These are phyloP conservation scores for Coemansia sp. DNA, from an alignment of 192 early-diverging fungal species.

Conservation along the genomic window DNA sequence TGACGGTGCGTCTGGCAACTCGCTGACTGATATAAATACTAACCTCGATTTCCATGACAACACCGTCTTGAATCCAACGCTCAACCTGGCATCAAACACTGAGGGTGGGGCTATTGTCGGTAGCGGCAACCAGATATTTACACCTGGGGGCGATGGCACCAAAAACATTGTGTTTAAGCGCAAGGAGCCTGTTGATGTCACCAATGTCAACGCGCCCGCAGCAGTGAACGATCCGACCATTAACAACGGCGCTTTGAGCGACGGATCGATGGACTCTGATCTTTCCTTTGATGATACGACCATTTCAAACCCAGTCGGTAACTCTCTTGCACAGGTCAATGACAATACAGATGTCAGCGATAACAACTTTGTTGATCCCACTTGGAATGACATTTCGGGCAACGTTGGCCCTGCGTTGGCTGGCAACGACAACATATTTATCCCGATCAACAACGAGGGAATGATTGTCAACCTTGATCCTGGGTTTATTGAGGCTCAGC, in stretches of 20 bases:
- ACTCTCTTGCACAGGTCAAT: conserved; percentile 50
- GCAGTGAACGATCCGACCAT: conserved; percentile 41
- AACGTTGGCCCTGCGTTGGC: conserved; percentile 50
- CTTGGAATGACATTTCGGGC: conserved; percentile 39
- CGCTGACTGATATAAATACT: conserved; percentile 26
- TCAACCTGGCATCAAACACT: conserved; percentile 34
- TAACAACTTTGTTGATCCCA: conserved; percentile 50
- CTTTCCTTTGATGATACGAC: conserved; percentile 39
- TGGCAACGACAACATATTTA: conserved; percentile 45
- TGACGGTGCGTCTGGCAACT: conserved; percentile 29
- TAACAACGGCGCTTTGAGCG: conserved; percentile 40
- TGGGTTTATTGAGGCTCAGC: conserved; percentile 26
- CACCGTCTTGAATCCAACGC: conserved; percentile 39
- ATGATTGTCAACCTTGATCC: conserved; percentile 53
- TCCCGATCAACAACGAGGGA: conserved; percentile 50
- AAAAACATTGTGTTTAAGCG: conserved; percentile 29
- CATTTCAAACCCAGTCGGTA: conserved; percentile 43
- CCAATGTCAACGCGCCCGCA: conserved; percentile 44
- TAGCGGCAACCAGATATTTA: conserved; percentile 38
- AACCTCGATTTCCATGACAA: conserved; percentile 51
- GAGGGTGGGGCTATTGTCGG: conserved; percentile 42
- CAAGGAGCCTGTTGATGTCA: conserved; percentile 27
- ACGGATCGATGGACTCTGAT: conserved; percentile 33
- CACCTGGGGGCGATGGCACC: background rate
- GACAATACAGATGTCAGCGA: conserved; percentile 50